Evolutionary conservation across 129 eudicot genomes (phyloP).

Genomic region (Chrysanthemum makinoi): DNA sequence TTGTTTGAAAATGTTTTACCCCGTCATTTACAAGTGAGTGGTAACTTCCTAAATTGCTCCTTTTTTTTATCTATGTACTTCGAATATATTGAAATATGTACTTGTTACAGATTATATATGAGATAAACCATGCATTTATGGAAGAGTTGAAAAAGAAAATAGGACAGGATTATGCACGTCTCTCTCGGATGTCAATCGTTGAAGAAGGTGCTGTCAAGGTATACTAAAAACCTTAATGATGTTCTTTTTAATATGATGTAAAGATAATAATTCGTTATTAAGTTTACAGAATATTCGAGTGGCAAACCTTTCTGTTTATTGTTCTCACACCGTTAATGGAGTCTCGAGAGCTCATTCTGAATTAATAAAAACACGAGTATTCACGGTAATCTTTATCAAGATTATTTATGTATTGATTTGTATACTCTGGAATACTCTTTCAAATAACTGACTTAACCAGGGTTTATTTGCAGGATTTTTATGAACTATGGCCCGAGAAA

Average conservation of each 20-base stretch:
- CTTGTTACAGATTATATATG: conserved; percentile 47
- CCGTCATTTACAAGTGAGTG: conserved; percentile 51
- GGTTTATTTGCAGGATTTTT: conserved; percentile 46
- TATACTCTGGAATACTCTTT: neutral
- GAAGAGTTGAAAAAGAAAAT: conserved; percentile 53
- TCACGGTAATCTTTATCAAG: conserved; percentile 37
- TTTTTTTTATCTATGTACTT: neutral
- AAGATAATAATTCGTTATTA: conserved; percentile 7
- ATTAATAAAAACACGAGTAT: conserved; percentile 47
- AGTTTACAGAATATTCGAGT: conserved; percentile 50
- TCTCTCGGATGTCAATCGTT: conserved; percentile 54
- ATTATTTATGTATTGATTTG: neutral
- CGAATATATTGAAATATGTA: conserved; percentile 8
- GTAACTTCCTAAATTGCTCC: conserved; percentile 9
- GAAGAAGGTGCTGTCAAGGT: conserved; percentile 69
- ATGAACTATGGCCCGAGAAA: conserved; percentile 58
- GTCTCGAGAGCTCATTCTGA: conserved; percentile 56
- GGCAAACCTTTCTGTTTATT: conserved; percentile 53
- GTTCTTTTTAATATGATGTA: neutral
- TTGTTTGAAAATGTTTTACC: conserved; percentile 51
- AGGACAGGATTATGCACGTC: conserved; percentile 42
- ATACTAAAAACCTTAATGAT: neutral
- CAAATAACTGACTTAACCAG: neutral
- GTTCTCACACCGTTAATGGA: conserved; percentile 57
- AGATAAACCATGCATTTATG: conserved; percentile 46